A percentile compares a stretch with the other conserved stretches of the same genome.
Conservation (phyloP, 257 asterid species). For the Penstemon eatonii region DNA sequence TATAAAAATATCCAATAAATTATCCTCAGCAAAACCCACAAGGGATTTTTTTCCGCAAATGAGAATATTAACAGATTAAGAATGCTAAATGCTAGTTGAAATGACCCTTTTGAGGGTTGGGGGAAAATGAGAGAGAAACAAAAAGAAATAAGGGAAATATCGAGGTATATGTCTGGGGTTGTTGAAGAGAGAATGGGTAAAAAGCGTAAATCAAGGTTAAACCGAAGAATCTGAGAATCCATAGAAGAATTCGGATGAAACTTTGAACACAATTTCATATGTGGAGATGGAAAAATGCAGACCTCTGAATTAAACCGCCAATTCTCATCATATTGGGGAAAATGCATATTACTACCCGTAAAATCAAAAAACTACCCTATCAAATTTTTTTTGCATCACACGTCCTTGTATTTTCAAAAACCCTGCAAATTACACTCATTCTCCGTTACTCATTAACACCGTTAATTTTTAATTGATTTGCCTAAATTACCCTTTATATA, state of each 20-base stretch:
- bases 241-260: slow-evolving; percentile 33
- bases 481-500: no score
- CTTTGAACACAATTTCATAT: slow-evolving; percentile 15
- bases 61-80: slow-evolving; percentile 24
- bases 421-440: no score
- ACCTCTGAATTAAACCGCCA: slow-evolving; percentile 34
- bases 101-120: slow-evolving; percentile 37
- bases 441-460: no score
- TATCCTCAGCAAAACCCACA: slow-evolving; percentile 31
- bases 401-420: no score
- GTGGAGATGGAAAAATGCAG: slow-evolving; percentile 1
- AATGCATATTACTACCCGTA: no score
- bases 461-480: no score
- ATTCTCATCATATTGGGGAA: neutral
- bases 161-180: slow-evolving; percentile 24
- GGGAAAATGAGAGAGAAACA: slow-evolving; percentile 22
- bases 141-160: slow-evolving; percentile 12
- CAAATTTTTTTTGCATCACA: no score
- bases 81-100: slow-evolving; percentile 28
- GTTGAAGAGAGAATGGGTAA: slow-evolving; percentile 3
- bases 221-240: slow-evolving; percentile 33
- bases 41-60: slow-evolving; percentile 8
- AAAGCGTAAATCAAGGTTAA: slow-evolving; percentile 33
- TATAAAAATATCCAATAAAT: slow-evolving; percentile 9
- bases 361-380: no score